Base-by-base conservation (phyloP, 345 rosid genomes). In the Salix dunnii region DNA sequence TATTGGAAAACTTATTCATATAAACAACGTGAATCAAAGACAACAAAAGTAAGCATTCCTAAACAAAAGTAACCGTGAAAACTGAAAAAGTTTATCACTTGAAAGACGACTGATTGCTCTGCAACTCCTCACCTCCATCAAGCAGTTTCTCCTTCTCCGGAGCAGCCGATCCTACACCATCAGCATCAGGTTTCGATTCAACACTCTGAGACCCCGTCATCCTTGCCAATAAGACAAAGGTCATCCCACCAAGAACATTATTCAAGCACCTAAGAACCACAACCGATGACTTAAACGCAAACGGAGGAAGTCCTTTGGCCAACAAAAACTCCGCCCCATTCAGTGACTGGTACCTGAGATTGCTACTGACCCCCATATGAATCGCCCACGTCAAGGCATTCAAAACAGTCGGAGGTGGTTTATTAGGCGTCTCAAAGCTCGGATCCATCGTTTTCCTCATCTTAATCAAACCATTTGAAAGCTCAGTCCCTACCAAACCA, bases 361-460 rank as follows among this genome's bases (percentile, higher is more conserved):
- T 96, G 68, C 97, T 91, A 53, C 97, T 96, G 30, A 94, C 60
- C 2, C 98, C 99, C 99, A 96, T 94, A 71, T 96, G 99, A 7
- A 79, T 46, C 0, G 99, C 97, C 99, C 99, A 96, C 0, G 98
- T 96, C 36, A 83, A 27, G 0, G 99, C 92, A 67, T 92, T 96
- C 80, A 96, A 83, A 74, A 96, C 20, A 1, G 97, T 92, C 0
- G 98, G 98, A 0, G 99, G 99, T 2, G 99, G 71, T 78, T 92
- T 96, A 83, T 96, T 96, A 0, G 97, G 98, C 0, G 99, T 88
- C 79, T 92, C 95, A 23, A 94, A 96, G 40, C 8, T 71, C 0
- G 99, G 99, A 33, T 96, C 98, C 97, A 96, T 91, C 86, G 89
- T 96, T 90, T 96, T 96, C 93, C 98, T 94, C 87, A 88, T 25